Conservation (phyloP, 768 basidiomycete genomes). For the Rossbeevera mucosa region DNA sequence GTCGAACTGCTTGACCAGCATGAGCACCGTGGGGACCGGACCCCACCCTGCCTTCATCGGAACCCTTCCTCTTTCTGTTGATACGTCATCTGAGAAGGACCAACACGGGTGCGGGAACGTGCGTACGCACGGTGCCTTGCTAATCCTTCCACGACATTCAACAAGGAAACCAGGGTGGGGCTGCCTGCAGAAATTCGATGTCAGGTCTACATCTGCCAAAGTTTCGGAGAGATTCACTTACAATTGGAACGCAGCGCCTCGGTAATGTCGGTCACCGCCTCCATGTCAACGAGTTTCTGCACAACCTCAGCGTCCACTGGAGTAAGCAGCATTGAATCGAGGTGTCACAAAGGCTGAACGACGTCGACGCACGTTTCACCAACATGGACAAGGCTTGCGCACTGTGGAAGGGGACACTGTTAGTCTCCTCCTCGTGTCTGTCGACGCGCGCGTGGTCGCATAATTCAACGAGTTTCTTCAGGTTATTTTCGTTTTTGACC, state of each 20-base stretch:
- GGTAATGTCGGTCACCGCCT: constrained; percentile 15
- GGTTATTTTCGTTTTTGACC: constrained; percentile 14
- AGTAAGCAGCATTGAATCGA: background rate
- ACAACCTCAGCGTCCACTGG: constrained; percentile 15
- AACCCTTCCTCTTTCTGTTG: constrained; percentile 4
- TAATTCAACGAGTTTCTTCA: constrained; percentile 16
- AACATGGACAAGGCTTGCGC: constrained; percentile 26
- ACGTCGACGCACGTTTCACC: constrained; percentile 16
- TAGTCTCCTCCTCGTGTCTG: constrained; percentile 15
- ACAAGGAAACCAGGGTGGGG: constrained; percentile 20
- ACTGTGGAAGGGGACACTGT: constrained; percentile 19
- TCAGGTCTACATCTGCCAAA: background rate
- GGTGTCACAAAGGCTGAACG: background rate
- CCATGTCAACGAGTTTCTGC: constrained; percentile 13
- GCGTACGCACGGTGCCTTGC: constrained; percentile 10
- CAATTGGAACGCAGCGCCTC: constrained; percentile 16
- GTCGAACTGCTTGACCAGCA: constrained; percentile 18
- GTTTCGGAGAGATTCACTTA: background rate
- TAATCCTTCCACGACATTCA: constrained; percentile 19
- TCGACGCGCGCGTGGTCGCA: constrained; percentile 11
- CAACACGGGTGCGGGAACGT: background rate
- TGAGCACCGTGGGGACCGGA: constrained; percentile 15
- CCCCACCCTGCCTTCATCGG: constrained; percentile 4
- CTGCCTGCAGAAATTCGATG: constrained; percentile 7
- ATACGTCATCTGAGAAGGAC: background rate